A percentile compares a stretch with the other conserved stretches of the same genome.
Conservation (phyloP, 2,329 filamentous ascomycete species). For the Cladophialophora psammophila region DNA sequence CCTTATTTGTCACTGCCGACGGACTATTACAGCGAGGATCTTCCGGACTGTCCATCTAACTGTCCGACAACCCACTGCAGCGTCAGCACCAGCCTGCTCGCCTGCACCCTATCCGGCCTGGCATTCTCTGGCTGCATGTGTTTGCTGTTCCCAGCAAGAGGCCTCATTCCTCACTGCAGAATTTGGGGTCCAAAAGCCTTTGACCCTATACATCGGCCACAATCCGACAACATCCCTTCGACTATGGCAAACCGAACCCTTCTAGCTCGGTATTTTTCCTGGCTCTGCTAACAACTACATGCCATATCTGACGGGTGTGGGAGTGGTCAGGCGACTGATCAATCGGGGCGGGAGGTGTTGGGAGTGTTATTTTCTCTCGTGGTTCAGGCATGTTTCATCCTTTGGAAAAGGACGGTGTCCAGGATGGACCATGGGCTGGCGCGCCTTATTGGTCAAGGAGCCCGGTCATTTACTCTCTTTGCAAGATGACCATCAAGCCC, state of each 20-base stretch:
- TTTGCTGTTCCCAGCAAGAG: background rate
- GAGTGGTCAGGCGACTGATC: background rate
- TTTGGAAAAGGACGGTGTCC: background rate
- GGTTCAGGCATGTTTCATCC: constrained; percentile 1
- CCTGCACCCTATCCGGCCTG: background rate
- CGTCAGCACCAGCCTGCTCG: constrained; percentile 12
- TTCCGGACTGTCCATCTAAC: background rate
- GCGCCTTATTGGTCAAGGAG: background rate
- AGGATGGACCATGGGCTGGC: background rate
- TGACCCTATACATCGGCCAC: background rate
- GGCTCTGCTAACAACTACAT: background rate
- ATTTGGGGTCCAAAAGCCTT: background rate
- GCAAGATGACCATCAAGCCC: constrained; percentile 90
- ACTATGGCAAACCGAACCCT: background rate
- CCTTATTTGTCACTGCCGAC: constrained; percentile 8
- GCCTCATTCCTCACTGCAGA: background rate
- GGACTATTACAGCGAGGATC: background rate
- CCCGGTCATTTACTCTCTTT: constrained; percentile 72
- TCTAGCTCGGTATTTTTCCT: background rate
- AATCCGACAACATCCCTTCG: constrained; percentile 1
- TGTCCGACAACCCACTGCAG: background rate
- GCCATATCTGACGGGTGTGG: background rate
- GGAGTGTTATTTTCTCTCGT: background rate
- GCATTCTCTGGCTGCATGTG: background rate
- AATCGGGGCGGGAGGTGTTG: background rate